Conservation (phyloP, 352 stramenopile species). For the Pythium brassicae region DNA sequence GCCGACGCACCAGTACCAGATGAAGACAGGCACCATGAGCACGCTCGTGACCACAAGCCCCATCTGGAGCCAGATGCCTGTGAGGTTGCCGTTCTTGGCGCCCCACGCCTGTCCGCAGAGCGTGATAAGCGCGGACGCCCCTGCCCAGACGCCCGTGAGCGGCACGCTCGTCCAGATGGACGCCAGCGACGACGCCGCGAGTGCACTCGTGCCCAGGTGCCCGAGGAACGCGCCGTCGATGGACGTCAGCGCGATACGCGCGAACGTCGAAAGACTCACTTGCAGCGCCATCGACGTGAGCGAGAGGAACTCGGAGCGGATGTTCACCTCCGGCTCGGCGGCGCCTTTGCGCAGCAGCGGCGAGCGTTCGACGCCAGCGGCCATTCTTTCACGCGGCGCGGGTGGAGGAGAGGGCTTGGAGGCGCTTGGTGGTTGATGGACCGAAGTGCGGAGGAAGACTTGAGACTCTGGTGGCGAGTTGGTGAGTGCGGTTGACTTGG, state of each 20-base stretch:
- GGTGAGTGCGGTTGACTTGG: too few relatives aligned
- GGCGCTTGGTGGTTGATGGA: too few relatives aligned
- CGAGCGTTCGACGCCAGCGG: conserved; percentile 1
- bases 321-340: conserved; percentile 43
- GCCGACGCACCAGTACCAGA: conserved; percentile 45
- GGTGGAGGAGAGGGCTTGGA: too few relatives aligned
- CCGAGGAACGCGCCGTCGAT: conserved; percentile 79
- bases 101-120: conserved; percentile 39
- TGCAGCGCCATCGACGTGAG: conserved; percentile 78
- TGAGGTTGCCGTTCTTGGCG: conserved; percentile 28
- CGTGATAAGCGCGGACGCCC: conserved; percentile 61
- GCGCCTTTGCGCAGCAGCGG: not conserved
- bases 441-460: too few relatives aligned
- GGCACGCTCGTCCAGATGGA: conserved; percentile 75
- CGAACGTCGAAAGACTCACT: conserved; percentile 75
- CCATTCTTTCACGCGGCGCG: not conserved
- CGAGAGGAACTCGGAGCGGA: conserved; percentile 49
- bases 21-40: conserved; percentile 30
- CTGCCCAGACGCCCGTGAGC: conserved; percentile 62
- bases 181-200: conserved; percentile 71
- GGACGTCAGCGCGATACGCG: conserved; percentile 71
- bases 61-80: conserved; percentile 35
- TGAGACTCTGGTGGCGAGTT: too few relatives aligned
- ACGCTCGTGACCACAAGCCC: conserved; percentile 27
- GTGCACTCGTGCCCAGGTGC: conserved; percentile 60